Evolutionary conservation across 2,329 filamentous ascomycete species (phyloP), one percentile per base, ranked within the genome.

Genomic region (Rhexocercosporidium sp.): DNA sequence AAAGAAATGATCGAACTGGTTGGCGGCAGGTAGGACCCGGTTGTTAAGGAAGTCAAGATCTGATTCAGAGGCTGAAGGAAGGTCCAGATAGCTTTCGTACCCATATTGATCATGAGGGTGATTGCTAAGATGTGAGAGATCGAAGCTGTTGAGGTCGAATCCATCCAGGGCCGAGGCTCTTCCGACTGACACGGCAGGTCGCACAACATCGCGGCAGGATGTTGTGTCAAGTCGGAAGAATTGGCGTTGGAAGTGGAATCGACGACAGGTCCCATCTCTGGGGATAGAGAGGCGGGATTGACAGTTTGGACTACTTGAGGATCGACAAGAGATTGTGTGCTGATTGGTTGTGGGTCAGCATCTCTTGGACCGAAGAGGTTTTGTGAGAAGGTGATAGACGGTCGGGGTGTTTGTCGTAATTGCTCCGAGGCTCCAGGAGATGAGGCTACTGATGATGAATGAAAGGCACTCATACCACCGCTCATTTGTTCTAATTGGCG

Each of bases 131-230:
- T 77, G 66, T 75, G 79, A 77, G 77, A 79, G 73, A 73, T 73
- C 66, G 62, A 62, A 70, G 66, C 68, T 69, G 70, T 71, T 65
- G 75, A 64, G 47, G 62, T 65, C 59, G 71, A 73, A 72, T 65
- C 49, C 73, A 71, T 77, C 76, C 76, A 78, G 70, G 72, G 74
- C 75, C 72, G 68, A 69, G 72, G 73, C 71, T 72, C 86, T 85
- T 83, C 88, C 91, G 92, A 95, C 90, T 89, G 96, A 98, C 96
- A 99, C 96, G 92, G 96, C 96, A 97, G 96, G 96, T 97, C 96
- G 81, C 91, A 98, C 96, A 98, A 97, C 95, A 97, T 91, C 94
- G 88, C 96, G 87, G 96, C 96, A 98, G 96, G 94, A 97, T 96
- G 94, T 97, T 97, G 96, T 97, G 94, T 96, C 96, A 88, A 84